Conservation (phyloP, 2,329 filamentous ascomycete species). For the Colletotrichum coccodes region DNA sequence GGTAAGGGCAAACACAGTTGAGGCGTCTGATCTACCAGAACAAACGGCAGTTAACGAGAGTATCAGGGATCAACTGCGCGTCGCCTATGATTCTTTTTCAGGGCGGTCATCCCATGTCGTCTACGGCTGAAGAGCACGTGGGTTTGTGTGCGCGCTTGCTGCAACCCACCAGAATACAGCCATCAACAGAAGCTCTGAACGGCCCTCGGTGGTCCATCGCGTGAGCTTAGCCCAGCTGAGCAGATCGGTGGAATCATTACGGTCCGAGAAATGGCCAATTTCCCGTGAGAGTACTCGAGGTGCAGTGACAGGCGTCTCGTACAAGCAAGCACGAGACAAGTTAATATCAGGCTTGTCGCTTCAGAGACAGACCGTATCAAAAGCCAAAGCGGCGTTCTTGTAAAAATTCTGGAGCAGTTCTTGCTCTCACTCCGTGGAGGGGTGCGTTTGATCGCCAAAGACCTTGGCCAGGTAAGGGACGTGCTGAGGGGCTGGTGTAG, state of each 20-base stretch:
- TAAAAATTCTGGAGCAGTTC: background rate
- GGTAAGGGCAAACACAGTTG: background rate
- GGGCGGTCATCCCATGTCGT: background rate
- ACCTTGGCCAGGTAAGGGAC: background rate
- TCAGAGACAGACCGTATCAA: no score
- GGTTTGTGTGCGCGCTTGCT: background rate
- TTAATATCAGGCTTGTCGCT: background rate
- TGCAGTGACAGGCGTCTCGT: background rate
- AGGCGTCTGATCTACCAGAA: background rate
- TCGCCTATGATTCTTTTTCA: background rate
- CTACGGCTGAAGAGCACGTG: background rate
- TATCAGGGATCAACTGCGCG: background rate
- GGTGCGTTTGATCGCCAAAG: background rate
- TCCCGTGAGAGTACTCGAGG: background rate
- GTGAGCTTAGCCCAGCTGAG: background rate
- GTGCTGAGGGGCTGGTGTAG: background rate
- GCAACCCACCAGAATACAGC: background rate
- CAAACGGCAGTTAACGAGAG: background rate
- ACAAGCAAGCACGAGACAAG: background rate
- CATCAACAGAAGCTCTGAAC: background rate
- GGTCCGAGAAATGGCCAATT: no score
- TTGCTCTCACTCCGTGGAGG: no score
- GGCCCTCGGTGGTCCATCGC: no score
- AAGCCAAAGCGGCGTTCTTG: background rate
- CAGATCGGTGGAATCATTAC: background rate